Base-by-base conservation (phyloP, 2,329 filamentous ascomycete species). In the Exserohilum turcica region DNA sequence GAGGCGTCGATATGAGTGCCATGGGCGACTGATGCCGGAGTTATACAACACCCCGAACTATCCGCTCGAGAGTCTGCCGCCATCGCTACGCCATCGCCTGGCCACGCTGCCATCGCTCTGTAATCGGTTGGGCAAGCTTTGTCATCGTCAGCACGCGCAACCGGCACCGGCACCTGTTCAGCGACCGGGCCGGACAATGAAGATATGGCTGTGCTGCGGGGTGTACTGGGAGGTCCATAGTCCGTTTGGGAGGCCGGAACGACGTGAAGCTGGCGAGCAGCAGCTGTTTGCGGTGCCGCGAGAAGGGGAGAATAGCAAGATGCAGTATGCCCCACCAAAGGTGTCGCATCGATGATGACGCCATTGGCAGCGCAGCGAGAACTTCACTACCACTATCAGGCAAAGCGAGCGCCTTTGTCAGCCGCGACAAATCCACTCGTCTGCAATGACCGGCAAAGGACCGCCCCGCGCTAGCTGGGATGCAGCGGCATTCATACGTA, bases 141-240 rank as follows among this genome's bases (percentile, higher is more conserved):
- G n/a, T 24, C 24, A 24, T 16, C 24, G 15, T 27, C 33, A 21
- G n/a, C 12, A 12, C 18, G 13, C 28, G 40, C 39, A 19, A 10
- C n/a, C n/a, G 36, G 29, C 10, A 33, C 15, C 13, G n/a, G 5
- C 29, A 27, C 21, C n/a, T 9, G 28, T 5, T 27, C 9, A 16
- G 43, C 21, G 21, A 24, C 21, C 21, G 21, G 21, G 21, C 21
- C 21, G 21, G 21, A 7, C 15, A 5, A 63, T 63, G 60, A 63
- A 60, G 54, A 57, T 60, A 2, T 63, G 60, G 59, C 47, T 63
- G 15, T 63, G 59, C 32, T 63, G 58, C 29, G 60, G 60, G 5
- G 51, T 63, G 10, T 61, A 59, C 42, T 56, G 59, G 46, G 59
- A 63, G 31, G 38, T 63, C 8, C 56, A 59, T 39, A 60, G 31